phyloP scores from a whole-genome alignment of 78 protist species.

The Cavenderia fasciculata region DNA sequence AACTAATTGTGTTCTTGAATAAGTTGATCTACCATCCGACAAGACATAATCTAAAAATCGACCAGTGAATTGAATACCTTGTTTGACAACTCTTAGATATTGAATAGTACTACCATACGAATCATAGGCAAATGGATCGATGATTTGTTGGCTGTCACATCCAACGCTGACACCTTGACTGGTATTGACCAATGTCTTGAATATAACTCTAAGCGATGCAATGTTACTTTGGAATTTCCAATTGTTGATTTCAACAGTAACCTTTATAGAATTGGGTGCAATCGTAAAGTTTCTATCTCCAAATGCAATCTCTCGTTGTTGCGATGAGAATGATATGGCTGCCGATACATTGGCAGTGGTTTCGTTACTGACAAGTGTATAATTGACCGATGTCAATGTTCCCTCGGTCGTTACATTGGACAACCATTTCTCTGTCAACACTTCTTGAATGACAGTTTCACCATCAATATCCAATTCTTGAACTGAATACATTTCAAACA shows the following conservation, averaged over 20 bases:
- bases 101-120: neutral
- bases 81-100: neutral
- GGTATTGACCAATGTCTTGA: neutral
- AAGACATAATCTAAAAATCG: neutral
- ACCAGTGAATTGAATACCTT: neutral
- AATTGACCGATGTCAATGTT: neutral
- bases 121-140: neutral
- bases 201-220: neutral
- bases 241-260: neutral
- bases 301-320: neutral
- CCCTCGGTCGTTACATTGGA: neutral
- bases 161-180: neutral
- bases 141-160: neutral
- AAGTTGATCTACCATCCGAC: neutral
- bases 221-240: neutral
- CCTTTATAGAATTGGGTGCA: neutral
- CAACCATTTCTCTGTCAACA: neutral
- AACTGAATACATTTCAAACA: neutral
- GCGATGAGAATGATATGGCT: neutral
- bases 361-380: neutral
- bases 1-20: neutral
- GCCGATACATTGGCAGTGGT: neutral
- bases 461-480: conserved; percentile 15
- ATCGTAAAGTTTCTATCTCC: neutral
- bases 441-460: neutral